phyloP scores from a whole-genome alignment of 2,329 filamentous ascomycete species.

The Drechmeria coniospora region DNA sequence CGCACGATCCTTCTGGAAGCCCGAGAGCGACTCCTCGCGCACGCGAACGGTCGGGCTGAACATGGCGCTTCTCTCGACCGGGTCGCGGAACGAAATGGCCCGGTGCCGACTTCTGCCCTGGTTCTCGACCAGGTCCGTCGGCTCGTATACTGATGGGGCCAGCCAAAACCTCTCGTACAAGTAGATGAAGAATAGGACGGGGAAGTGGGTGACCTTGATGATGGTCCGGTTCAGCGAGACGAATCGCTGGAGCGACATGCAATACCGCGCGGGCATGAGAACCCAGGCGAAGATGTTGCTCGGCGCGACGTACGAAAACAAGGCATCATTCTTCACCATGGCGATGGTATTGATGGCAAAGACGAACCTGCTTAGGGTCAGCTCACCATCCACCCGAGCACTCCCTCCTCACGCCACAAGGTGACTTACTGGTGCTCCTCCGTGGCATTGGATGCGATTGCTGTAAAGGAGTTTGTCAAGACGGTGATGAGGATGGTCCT shows the following conservation, averaged over 20 bases:
- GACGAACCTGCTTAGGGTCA: constrained; percentile 42
- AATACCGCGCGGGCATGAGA: constrained; percentile 66
- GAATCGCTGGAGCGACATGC: constrained; percentile 66
- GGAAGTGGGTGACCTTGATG: constrained; percentile 84
- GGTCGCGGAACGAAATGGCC: constrained; percentile 41
- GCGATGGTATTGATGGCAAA: constrained; percentile 96
- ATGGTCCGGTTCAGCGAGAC: constrained; percentile 76
- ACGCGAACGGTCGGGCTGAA: constrained; percentile 61
- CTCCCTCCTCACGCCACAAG: too few relatives aligned
- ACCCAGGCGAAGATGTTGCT: constrained; percentile 87
- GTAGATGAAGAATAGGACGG: constrained; percentile 74
- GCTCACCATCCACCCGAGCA: not conserved
- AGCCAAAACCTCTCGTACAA: constrained; percentile 72
- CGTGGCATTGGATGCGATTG: constrained; percentile 81
- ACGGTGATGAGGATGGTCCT: constrained; percentile 86
- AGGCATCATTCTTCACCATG: constrained; percentile 94
- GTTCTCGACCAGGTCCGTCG: constrained; percentile 72
- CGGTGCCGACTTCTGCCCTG: constrained; percentile 34
- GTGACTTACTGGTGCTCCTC: constrained; percentile 63
- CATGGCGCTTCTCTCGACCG: constrained; percentile 39
- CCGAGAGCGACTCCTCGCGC: constrained; percentile 74
- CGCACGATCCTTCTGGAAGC: constrained; percentile 77
- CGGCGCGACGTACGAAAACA: constrained; percentile 88
- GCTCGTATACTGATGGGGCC: constrained; percentile 60
- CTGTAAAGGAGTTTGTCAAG: constrained; percentile 93